Percentiles rank a stretch among this genome's conserved stretches.
Evolutionary conservation across 106 monocot genomes (phyloP).

Genomic region (Chionographis japonica): DNA sequence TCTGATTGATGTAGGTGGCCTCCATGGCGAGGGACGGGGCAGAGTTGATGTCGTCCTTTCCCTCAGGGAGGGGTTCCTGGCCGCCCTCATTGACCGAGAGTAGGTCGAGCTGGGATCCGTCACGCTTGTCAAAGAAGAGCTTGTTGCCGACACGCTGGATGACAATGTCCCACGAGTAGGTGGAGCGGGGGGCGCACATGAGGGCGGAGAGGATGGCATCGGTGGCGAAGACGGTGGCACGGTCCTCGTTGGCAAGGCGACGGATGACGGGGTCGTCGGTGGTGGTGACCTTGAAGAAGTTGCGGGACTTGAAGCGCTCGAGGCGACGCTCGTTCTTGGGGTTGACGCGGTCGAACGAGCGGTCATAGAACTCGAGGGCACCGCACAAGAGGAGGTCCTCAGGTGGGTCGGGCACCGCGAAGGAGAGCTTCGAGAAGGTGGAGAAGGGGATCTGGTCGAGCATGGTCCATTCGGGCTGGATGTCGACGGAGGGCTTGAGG

Average conservation of each 20-base stretch:
- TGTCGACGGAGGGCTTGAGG: conserved; percentile 79
- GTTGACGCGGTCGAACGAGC: conserved; percentile 66
- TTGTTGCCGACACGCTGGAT: conserved; percentile 96
- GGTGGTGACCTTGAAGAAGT: conserved; percentile 91
- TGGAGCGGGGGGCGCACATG: conserved; percentile 89
- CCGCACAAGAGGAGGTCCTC: conserved; percentile 90
- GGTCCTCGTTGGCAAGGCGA: conserved; percentile 82
- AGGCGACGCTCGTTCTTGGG: conserved; percentile 85
- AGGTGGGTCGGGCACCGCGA: conserved; percentile 72
- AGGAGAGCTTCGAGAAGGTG: conserved; percentile 89
- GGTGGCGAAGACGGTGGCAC: conserved; percentile 90
- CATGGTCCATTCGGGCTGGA: conserved; percentile 97
- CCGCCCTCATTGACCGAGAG: conserved; percentile 84
- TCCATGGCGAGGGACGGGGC: conserved; percentile 77
- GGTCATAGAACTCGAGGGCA: conserved; percentile 78
- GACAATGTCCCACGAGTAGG: conserved; percentile 87
- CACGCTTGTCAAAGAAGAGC: conserved; percentile 96
- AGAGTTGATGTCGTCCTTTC: conserved; percentile 95
- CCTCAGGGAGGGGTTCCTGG: conserved; percentile 75
- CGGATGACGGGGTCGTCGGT: conserved; percentile 96
- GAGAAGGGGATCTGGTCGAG: conserved; percentile 93
- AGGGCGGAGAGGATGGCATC: conserved; percentile 86
- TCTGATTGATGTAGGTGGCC: conserved; percentile 94
- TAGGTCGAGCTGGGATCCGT: conserved; percentile 92
- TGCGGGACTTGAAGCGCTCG: conserved; percentile 81